Base-by-base conservation (phyloP, 805 yeast genomes). In the Kodamaea kakaduensis region DNA sequence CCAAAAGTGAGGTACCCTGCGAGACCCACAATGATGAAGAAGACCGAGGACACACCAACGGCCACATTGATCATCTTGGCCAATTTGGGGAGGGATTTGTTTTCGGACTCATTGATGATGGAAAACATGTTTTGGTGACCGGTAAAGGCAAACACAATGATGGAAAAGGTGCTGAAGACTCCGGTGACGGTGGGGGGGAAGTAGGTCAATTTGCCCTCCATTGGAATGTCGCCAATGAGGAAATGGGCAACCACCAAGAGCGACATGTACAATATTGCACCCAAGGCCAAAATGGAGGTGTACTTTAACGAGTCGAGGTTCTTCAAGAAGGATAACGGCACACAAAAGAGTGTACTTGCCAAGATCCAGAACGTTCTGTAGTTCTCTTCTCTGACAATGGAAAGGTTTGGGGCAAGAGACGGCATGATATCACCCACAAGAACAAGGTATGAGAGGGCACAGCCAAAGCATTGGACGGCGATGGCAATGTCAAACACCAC, bases 51-150 rank as follows among this genome's bases (percentile, higher is more conserved):
- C 4, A 75, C 55, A 1, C 72, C 65, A 41, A 87, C 74, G 1
- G 89, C 78, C 6, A 60, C 43, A 13, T 57, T 41, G 15, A 81
- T 73, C 24, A 85, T 68, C 13, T 50, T 58, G 38, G 67, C 60
- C 41, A 78, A 64, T 21, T 61, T 64, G 5, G 52, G 40, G n/a
- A 73, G 60, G 0, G 82, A 62, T 42, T 71, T 72, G 45, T 77
- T 77, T 19, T 57, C 59, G 18, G 89, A 71, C 61, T 90, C 97
- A 50, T 89, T 90, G 36, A 88, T 75, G 37, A 89, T 75, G 1
- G 95, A 78, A 50, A 86, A 87, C 87, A 86, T 86, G 61, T 90
- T 90, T 58, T 90, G 97, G 53, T 90, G 97, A 50, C 97, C 93
- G 0, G 97, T 90, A 59, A 79, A 90, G 0, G 96, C 96, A 67